A percentile compares a stretch with the other conserved stretches of the same genome.
These are phyloP conservation scores for Collybia sp. DNA, from an alignment of 768 basidiomycete species.

Conservation along the genomic window DNA sequence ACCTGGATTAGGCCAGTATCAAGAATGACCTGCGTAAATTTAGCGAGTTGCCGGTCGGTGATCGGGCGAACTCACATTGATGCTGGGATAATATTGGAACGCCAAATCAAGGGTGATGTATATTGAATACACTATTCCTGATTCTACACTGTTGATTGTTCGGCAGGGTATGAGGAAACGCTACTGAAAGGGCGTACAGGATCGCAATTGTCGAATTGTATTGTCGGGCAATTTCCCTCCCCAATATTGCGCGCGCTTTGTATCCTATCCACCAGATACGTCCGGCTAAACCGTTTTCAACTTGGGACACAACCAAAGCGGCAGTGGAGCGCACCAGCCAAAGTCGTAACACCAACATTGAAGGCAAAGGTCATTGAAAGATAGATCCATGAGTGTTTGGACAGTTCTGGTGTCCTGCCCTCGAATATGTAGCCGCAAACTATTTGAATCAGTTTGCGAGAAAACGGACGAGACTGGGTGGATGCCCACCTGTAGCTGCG, in stretches of 20 bases:
- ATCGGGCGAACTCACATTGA: slow-evolving; percentile 17
- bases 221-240: slow-evolving; percentile 19
- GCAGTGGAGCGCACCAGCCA: slow-evolving; percentile 25
- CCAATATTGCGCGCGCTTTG: slow-evolving; percentile 19
- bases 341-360: slow-evolving; percentile 26
- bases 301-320: too few species aligned
- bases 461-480: neutral
- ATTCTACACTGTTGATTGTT: slow-evolving; percentile 26
- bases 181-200: slow-evolving; percentile 19
- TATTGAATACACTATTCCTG: slow-evolving; percentile 30
- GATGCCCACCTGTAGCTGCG: slow-evolving; percentile 9
- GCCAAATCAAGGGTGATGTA: slow-evolving; percentile 26
- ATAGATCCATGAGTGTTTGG: slow-evolving; percentile 25
- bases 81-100: slow-evolving; percentile 16
- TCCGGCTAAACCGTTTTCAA: too few species aligned
- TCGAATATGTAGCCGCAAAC: slow-evolving; percentile 13
- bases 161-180: neutral
- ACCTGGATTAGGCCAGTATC: slow-evolving; percentile 13
- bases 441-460: neutral
- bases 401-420: slow-evolving; percentile 9
- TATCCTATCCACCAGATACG: slow-evolving; percentile 28
- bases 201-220: slow-evolving; percentile 30
- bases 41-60: slow-evolving; percentile 8
- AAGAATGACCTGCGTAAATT: slow-evolving; percentile 6
- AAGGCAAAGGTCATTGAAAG: slow-evolving; percentile 24